phyloP scores from a whole-genome alignment of 2,329 filamentous ascomycete species.

The Ophiocordyceps australis region DNA sequence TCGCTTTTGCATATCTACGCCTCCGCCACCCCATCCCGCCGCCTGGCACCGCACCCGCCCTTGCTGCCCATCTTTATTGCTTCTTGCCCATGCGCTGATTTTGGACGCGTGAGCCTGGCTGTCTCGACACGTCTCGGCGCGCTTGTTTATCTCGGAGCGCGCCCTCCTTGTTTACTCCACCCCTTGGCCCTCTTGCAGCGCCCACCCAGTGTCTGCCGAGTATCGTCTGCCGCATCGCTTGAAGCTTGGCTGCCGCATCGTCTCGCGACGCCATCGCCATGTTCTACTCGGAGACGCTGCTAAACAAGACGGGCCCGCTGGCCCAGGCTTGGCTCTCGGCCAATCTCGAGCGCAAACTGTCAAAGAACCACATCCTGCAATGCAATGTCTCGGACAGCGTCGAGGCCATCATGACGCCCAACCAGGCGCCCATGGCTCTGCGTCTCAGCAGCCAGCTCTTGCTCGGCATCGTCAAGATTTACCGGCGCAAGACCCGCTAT shows the following conservation, averaged over 20 bases:
- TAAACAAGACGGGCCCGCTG: conserved; percentile 92
- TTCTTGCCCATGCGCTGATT: conserved; percentile 11
- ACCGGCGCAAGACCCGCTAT: conserved; percentile 92
- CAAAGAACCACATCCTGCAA: conserved; percentile 88
- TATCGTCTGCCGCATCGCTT: too few species aligned
- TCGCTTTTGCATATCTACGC: too few species aligned
- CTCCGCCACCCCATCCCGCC: too few species aligned
- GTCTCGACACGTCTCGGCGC: conserved; percentile 9
- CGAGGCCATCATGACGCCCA: conserved; percentile 81
- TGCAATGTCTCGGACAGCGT: conserved; percentile 92
- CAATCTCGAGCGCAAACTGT: conserved; percentile 95
- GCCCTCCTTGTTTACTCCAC: conserved; percentile 10
- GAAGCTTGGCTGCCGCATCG: conserved; percentile 11
- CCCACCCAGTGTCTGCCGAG: too few species aligned
- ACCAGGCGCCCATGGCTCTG: conserved; percentile 85
- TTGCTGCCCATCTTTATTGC: conserved; percentile 8
- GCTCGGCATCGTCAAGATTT: conserved; percentile 91
- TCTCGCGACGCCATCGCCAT: conserved; percentile 33
- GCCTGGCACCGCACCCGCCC: too few species aligned
- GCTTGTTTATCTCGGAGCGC: conserved; percentile 12
- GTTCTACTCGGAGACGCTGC: conserved; percentile 94
- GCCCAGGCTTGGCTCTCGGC: conserved; percentile 96
- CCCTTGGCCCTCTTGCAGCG: conserved; percentile 7
- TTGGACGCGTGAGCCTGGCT: conserved; percentile 11
- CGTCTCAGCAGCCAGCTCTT: conserved; percentile 86